These are phyloP conservation scores for Mucor irregularis DNA, from an alignment of 371 early-diverging fungal genomes.

Conservation along the genomic window DNA sequence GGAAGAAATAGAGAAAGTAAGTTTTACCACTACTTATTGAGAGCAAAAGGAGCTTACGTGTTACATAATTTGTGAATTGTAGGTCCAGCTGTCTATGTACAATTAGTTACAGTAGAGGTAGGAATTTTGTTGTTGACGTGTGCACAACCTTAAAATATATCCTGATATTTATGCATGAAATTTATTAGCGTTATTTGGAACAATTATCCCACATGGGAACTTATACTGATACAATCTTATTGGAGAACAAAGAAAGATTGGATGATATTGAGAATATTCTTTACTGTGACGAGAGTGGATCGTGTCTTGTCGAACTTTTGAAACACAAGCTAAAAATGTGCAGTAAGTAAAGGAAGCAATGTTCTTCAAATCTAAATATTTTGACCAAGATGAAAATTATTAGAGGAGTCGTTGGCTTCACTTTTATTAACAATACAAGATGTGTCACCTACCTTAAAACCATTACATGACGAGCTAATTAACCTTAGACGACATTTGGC, in stretches of 20 bases:
- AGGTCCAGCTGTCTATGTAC: conserved; percentile 78
- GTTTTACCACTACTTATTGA: background rate
- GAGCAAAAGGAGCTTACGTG: background rate
- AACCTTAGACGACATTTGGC: conserved; percentile 65
- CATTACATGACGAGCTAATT: conserved; percentile 65
- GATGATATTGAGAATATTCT: conserved; percentile 62
- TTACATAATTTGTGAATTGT: background rate
- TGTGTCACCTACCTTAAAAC: conserved; percentile 42
- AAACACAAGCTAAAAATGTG: conserved; percentile 56
- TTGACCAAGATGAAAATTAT: background rate
- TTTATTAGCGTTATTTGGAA: conserved; percentile 68
- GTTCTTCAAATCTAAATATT: background rate
- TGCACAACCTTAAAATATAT: background rate
- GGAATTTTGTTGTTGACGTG: background rate
- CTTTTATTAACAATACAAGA: conserved; percentile 40
- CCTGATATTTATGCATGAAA: conserved; percentile 3
- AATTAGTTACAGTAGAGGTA: conserved; percentile 79
- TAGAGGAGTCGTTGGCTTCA: conserved; percentile 5
- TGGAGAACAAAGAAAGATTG: conserved; percentile 64
- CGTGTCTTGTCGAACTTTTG: conserved; percentile 57
- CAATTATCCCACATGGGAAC: conserved; percentile 69
- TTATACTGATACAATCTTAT: conserved; percentile 63
- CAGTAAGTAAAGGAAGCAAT: conserved; percentile 48
- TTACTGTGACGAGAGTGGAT: conserved; percentile 41
- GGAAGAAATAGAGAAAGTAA: conserved; percentile 75